Conservation (phyloP, 2,329 filamentous ascomycete species). For the Beauveria sp. region DNA sequence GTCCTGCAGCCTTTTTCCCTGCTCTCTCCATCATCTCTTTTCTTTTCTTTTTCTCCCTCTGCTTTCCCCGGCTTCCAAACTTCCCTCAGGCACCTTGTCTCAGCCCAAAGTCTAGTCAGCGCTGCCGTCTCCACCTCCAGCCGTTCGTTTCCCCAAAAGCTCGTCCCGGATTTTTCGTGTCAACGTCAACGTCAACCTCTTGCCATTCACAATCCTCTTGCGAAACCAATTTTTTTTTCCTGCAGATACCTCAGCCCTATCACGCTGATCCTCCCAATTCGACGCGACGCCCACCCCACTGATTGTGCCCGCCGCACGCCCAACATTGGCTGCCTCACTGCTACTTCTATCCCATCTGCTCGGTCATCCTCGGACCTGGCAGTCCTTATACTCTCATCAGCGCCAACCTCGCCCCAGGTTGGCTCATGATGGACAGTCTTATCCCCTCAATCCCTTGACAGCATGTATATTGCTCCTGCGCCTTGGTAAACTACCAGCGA, state of each 20-base stretch:
- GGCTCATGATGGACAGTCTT: constrained; percentile 12
- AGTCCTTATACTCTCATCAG: neutral
- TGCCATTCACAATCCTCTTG: constrained; percentile 7
- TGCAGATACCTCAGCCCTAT: constrained; percentile 1
- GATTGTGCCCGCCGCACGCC: neutral
- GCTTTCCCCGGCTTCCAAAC: neutral
- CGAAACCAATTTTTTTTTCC: neutral
- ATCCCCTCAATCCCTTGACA: constrained; percentile 10
- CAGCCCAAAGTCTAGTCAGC: neutral
- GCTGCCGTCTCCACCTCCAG: neutral
- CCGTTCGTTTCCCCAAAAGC: neutral
- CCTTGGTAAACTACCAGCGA: neutral
- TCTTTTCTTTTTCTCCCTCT: no score
- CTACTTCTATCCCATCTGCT: neutral
- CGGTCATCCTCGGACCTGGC: neutral
- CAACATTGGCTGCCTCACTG: neutral
- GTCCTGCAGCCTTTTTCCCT: no score
- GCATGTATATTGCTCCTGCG: constrained; percentile 8
- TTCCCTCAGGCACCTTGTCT: neutral
- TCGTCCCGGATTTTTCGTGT: neutral
- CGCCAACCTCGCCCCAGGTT: constrained; percentile 5
- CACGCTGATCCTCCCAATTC: neutral
- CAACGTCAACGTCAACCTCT: constrained; percentile 8
- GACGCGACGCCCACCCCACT: neutral
- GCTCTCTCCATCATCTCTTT: no score